Percentiles rank a stretch among this genome's conserved stretches.
phyloP scores from a whole-genome alignment of 805 yeast genomes.

The Candida railenensis region DNA sequence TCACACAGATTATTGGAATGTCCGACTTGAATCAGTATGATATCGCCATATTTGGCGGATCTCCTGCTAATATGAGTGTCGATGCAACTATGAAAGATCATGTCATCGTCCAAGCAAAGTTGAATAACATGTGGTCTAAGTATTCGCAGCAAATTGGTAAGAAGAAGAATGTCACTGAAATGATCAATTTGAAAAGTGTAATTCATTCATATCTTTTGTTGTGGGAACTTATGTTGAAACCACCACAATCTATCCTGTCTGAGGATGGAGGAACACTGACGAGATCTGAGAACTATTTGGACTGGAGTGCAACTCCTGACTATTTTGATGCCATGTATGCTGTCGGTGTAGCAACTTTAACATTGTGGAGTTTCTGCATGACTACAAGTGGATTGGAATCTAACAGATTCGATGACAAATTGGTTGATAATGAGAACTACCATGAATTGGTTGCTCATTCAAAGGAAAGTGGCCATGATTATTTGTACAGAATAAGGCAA shows the following conservation, averaged over 20 bases:
- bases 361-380: constrained; percentile 40
- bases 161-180: constrained; percentile 20
- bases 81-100: constrained; percentile 35
- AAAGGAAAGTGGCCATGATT: constrained; percentile 38
- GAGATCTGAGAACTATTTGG: constrained; percentile 12
- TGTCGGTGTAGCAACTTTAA: constrained; percentile 35
- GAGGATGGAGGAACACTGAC: constrained; percentile 2
- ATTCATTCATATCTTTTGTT: constrained; percentile 39
- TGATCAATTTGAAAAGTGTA: constrained; percentile 33
- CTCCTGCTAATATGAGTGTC: constrained; percentile 70
- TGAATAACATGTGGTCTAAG: constrained; percentile 31
- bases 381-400: constrained; percentile 34
- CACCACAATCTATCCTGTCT: constrained; percentile 10
- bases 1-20: constrained; percentile 62
- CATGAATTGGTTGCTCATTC: constrained; percentile 25
- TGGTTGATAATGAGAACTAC: constrained; percentile 14
- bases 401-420: constrained; percentile 13
- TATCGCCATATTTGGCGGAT: constrained; percentile 76
- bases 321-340: constrained; percentile 37
- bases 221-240: constrained; percentile 37
- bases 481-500: constrained; percentile 31
- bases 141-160: constrained; percentile 5
- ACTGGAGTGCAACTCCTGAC: constrained; percentile 35
- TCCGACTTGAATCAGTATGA: constrained; percentile 74
- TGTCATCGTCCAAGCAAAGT: constrained; percentile 30